Conservation (phyloP, 305 asterid species). For the Fraxinus latifolia region DNA sequence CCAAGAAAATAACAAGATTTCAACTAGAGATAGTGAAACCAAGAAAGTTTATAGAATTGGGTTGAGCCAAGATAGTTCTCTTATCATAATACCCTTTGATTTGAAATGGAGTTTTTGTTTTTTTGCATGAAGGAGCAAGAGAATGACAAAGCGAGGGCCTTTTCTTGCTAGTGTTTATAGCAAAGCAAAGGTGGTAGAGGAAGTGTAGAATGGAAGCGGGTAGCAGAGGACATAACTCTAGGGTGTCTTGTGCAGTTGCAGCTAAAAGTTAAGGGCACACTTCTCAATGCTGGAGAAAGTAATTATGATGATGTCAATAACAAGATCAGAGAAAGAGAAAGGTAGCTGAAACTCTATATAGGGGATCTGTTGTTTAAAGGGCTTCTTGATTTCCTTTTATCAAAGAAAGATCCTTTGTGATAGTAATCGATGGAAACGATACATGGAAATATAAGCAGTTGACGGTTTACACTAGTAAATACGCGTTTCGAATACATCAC, state of each 20-base stretch:
- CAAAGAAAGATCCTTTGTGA: slow-evolving; percentile 21
- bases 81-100: background rate
- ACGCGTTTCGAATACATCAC: background rate
- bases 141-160: slow-evolving; percentile 22
- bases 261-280: slow-evolving; percentile 45
- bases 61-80: background rate
- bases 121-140: slow-evolving; percentile 12
- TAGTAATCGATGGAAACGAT: background rate
- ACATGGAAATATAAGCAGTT: background rate
- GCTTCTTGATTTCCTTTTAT: slow-evolving; percentile 21
- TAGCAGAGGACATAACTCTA: slow-evolving; percentile 36
- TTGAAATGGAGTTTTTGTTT: background rate
- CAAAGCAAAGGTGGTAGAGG: slow-evolving; percentile 52
- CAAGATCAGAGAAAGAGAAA: slow-evolving; percentile 34
- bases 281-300: slow-evolving; percentile 42
- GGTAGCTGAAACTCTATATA: slow-evolving; percentile 20
- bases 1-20: background rate
- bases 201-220: slow-evolving; percentile 38
- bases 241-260: slow-evolving; percentile 34
- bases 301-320: slow-evolving; percentile 49
- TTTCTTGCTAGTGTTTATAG: slow-evolving; percentile 46
- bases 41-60: background rate
- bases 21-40: background rate
- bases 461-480: too few relatives aligned
- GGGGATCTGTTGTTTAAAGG: background rate